These are phyloP conservation scores for Heliamphora exappendiculata DNA, from an alignment of 148 eudicot species.

Conservation along the genomic window DNA sequence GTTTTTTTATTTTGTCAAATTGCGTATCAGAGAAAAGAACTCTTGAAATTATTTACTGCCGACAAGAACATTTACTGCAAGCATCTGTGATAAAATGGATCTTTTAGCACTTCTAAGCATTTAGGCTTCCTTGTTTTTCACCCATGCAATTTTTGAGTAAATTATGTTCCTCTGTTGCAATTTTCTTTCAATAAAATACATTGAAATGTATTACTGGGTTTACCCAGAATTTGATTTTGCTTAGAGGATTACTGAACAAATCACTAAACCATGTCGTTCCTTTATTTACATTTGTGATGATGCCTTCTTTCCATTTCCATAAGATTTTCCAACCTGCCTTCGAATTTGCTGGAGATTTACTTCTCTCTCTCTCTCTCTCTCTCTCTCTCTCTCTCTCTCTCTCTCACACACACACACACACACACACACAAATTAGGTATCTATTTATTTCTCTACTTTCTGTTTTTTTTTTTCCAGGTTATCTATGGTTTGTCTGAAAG, in stretches of 20 bases:
- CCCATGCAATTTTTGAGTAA: too few species aligned
- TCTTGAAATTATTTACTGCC: not conserved
- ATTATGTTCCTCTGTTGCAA: too few species aligned
- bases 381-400: not conserved
- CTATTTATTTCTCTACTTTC: not conserved
- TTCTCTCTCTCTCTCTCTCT: slow-evolving; percentile 1
- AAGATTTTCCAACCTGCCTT: not conserved
- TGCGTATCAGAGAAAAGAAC: not conserved
- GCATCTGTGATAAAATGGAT: not conserved
- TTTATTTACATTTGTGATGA: too few species aligned
- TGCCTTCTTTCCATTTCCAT: not conserved
- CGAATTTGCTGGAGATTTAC: not conserved
- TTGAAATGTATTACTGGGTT: too few species aligned
- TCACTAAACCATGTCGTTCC: too few species aligned
- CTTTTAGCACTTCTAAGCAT: not conserved
- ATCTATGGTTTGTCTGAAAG: slow-evolving; percentile 4
- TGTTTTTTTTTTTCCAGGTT: not conserved
- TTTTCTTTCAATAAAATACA: too few species aligned
- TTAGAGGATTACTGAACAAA: too few species aligned
- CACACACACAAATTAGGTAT: too few species aligned
- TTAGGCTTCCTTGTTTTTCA: too few species aligned
- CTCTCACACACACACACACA: not conserved
- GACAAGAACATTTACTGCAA: not conserved
- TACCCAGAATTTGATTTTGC: too few species aligned
- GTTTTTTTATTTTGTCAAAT: too few species aligned